Evolutionary conservation across 805 yeast species (phyloP).

Genomic region (Metschnikowia cerradonensis): DNA sequence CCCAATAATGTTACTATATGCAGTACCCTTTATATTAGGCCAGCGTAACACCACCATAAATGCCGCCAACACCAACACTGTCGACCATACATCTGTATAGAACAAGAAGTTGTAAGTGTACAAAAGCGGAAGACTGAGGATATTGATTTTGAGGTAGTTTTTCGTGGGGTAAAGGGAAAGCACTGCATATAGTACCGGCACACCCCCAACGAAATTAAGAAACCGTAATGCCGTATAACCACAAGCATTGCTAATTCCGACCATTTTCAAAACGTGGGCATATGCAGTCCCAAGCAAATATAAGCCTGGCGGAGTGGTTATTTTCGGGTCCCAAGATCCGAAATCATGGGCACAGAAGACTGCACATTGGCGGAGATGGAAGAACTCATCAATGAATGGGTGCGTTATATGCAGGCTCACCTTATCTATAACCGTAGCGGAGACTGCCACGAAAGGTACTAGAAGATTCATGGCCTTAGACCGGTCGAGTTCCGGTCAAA

Average conservation of each 20-base stretch:
- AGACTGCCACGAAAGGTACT: conserved; percentile 1
- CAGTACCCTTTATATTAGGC: conserved; percentile 21
- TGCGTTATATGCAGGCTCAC: conserved; percentile 6
- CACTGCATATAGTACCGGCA: conserved; percentile 47
- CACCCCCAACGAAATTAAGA: conserved; percentile 66
- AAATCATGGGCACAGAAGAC: conserved; percentile 61
- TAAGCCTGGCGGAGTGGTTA: conserved; percentile 96
- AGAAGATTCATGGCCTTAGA: conserved; percentile 1
- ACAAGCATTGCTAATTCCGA: conserved; percentile 22
- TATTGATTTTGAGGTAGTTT: conserved; percentile 25
- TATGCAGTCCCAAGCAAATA: conserved; percentile 49
- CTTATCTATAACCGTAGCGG: conserved; percentile 9
- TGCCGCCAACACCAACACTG: conserved; percentile 58
- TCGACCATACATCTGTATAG: conserved; percentile 94
- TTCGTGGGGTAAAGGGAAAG: conserved; percentile 23
- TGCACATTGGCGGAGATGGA: conserved; percentile 79
- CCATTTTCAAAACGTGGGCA: conserved; percentile 33
- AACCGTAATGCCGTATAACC: conserved; percentile 25
- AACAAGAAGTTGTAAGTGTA: conserved; percentile 70
- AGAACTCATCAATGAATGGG: conserved; percentile 65
- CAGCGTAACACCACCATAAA: conserved; percentile 42
- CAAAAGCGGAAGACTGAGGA: conserved; percentile 61
- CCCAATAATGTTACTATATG: conserved; percentile 51
- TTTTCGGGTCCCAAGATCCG: conserved; percentile 59
- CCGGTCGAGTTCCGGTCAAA: not conserved